Percentiles rank a stretch among this genome's conserved stretches.
These are phyloP conservation scores for Solanum microdontum DNA, from an alignment of 257 asterid genomes.

Conservation along the genomic window DNA sequence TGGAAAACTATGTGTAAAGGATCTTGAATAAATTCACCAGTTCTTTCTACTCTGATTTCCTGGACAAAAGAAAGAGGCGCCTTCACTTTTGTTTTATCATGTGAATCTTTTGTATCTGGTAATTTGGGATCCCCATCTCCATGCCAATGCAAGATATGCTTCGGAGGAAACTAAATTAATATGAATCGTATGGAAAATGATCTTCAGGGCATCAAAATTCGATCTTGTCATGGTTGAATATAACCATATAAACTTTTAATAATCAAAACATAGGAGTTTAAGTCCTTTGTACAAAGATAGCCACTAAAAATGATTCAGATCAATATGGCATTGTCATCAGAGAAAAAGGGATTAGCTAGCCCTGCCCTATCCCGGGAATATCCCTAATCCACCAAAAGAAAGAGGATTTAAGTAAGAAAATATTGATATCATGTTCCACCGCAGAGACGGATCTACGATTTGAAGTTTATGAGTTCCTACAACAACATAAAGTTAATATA, in stretches of 20 bases:
- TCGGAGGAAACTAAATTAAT: neutral
- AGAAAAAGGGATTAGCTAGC: neutral
- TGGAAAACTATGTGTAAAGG: neutral
- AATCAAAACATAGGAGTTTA: neutral
- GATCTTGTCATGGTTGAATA: neutral
- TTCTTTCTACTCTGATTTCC: neutral
- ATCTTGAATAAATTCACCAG: neutral
- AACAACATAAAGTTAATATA: neutral
- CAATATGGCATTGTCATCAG: neutral
- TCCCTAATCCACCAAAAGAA: neutral
- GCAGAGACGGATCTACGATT: neutral
- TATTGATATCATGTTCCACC: neutral
- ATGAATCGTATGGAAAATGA: neutral
- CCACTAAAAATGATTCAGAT: neutral
- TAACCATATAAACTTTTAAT: neutral
- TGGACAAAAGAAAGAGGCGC: neutral
- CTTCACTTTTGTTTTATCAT: neutral
- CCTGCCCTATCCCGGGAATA: neutral
- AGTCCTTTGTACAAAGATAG: neutral
- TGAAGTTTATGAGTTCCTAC: neutral
- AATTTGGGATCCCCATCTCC: neutral
- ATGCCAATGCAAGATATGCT: neutral
- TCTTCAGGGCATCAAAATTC: neutral
- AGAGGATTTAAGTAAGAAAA: neutral
- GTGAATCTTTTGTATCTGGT: neutral